Conservation (phyloP, 164 flowering plant species). For the Echeveria elegans region DNA sequence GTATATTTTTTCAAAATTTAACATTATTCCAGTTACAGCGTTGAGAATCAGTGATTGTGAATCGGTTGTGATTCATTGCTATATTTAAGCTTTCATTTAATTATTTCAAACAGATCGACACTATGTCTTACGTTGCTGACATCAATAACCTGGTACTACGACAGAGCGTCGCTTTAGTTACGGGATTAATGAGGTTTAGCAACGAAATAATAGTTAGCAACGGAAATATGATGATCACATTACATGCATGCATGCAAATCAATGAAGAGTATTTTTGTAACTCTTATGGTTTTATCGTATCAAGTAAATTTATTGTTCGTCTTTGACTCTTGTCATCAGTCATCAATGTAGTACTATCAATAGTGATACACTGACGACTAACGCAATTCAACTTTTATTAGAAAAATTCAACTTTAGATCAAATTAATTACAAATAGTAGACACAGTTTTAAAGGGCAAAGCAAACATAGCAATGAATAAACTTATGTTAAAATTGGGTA, state of each 20-base stretch:
- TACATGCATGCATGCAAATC: background rate
- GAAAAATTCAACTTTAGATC: background rate
- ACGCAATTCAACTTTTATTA: too few relatives aligned
- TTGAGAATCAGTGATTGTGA: background rate
- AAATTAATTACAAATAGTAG: background rate
- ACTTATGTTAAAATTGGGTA: too few relatives aligned
- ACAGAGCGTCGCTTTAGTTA: background rate
- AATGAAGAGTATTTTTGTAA: too few relatives aligned
- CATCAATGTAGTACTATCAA: too few relatives aligned
- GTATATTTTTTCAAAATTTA: too few relatives aligned
- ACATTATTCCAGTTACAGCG: background rate
- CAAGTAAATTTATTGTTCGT: too few relatives aligned
- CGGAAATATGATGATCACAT: background rate
- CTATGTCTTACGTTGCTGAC: background rate
- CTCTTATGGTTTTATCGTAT: too few relatives aligned
- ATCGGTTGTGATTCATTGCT: background rate
- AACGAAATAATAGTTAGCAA: background rate
- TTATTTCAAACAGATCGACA: background rate
- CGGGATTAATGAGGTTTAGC: background rate
- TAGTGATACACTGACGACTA: too few relatives aligned
- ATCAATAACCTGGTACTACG: background rate
- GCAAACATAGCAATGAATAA: too few relatives aligned
- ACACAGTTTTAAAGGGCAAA: background rate
- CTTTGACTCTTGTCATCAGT: too few relatives aligned
- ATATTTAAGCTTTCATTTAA: background rate